A percentile compares a stretch with the other conserved stretches of the same genome.
Evolutionary conservation across 2,329 filamentous ascomycete genomes (phyloP).

Genomic region (Aspergillus clavatus): DNA sequence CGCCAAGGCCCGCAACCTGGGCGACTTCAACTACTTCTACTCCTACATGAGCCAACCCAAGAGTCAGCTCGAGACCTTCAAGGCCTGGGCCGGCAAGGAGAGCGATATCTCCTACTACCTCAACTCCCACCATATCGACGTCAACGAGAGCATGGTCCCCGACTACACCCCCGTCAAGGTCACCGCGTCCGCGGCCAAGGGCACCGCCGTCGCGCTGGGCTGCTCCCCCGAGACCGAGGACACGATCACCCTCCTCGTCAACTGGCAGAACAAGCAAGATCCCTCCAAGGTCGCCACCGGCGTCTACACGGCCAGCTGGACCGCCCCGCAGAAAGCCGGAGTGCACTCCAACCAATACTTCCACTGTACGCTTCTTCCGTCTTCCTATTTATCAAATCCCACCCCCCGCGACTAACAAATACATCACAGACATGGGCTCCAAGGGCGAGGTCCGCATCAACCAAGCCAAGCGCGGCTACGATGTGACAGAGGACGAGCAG

Average conservation of each 20-base stretch:
- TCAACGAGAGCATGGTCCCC: slow-evolving; percentile 87
- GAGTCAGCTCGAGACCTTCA: slow-evolving; percentile 88
- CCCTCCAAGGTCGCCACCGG: slow-evolving; percentile 70
- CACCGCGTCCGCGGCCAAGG: slow-evolving; percentile 73
- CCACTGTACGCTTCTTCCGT: slow-evolving; percentile 55
- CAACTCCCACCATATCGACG: slow-evolving; percentile 90
- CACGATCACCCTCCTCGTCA: slow-evolving; percentile 84
- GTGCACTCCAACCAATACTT: slow-evolving; percentile 98
- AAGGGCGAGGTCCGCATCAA: slow-evolving; percentile 83
- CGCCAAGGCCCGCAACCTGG: slow-evolving; percentile 68
- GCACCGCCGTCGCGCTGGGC: slow-evolving; percentile 71
- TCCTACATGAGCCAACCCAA: slow-evolving; percentile 94
- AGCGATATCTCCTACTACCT: slow-evolving; percentile 95
- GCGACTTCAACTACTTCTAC: slow-evolving; percentile 98
- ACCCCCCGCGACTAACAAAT: no score
- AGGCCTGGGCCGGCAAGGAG: slow-evolving; percentile 86
- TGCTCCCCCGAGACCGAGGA: slow-evolving; percentile 81
- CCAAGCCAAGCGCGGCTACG: slow-evolving; percentile 91
- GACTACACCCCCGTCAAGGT: slow-evolving; percentile 74
- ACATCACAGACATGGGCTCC: slow-evolving; percentile 63
- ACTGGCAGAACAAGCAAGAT: slow-evolving; percentile 73
- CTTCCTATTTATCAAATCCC: not conserved
- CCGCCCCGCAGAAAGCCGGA: slow-evolving; percentile 82
- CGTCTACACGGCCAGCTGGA: slow-evolving; percentile 93
- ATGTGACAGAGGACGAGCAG: slow-evolving; percentile 76